Conservation (phyloP, 495 filamentous ascomycete species). For the Diplogelasinospora grovesii region DNA sequence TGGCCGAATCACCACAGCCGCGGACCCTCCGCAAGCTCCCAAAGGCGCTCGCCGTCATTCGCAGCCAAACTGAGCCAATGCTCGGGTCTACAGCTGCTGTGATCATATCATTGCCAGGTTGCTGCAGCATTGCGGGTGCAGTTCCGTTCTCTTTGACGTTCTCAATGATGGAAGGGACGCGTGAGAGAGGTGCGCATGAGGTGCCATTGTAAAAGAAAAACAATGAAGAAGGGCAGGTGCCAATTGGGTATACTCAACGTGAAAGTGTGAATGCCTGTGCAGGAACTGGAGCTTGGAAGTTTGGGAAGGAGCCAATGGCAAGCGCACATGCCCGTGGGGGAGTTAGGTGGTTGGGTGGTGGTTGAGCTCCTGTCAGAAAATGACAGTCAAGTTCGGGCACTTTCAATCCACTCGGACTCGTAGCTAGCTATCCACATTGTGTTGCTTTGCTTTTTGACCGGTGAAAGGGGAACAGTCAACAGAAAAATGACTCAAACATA, state of each 20-base stretch:
- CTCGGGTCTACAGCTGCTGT: neutral
- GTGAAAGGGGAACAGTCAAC: conserved; percentile 4
- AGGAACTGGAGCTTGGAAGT: conserved; percentile 17
- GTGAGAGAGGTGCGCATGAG: neutral
- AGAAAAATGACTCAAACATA: conserved; percentile 28
- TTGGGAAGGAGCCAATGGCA: conserved; percentile 20
- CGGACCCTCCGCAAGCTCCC: conserved; percentile 1
- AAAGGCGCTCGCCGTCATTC: neutral
- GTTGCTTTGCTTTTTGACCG: conserved; percentile 1
- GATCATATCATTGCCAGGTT: no score
- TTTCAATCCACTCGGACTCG: no score
- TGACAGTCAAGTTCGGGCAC: neutral
- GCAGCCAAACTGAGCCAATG: neutral
- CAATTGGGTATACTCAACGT: conserved; percentile 21
- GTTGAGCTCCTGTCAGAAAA: conserved; percentile 10
- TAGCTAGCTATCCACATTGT: no score
- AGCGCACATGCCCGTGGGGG: neutral
- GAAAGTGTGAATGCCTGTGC: conserved; percentile 19
- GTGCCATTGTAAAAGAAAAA: conserved; percentile 11
- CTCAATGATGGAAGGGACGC: conserved; percentile 8
- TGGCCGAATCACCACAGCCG: neutral
- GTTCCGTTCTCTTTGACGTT: neutral
- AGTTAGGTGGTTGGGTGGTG: conserved; percentile 1
- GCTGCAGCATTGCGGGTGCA: no score
- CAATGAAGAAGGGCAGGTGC: conserved; percentile 4